phyloP scores from a whole-genome alignment of 75 land plant genomes.

The Pinus tabuliformis region DNA sequence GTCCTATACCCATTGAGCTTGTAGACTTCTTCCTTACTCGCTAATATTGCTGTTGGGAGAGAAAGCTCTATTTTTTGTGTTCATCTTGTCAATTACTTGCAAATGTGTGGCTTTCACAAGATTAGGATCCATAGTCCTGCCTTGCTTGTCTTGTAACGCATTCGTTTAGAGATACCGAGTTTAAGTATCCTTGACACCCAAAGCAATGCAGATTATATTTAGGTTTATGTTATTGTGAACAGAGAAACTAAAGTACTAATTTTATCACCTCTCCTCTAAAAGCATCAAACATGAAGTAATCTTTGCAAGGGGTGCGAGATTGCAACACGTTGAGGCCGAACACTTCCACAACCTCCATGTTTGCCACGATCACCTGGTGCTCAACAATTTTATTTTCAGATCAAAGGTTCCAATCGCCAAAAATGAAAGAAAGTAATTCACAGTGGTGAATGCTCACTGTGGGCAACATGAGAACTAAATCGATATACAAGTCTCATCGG shows the following conservation, averaged over 20 bases:
- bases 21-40: not conserved
- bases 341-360: slow-evolving; percentile 57
- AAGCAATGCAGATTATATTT: too few relatives aligned
- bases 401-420: too few relatives aligned
- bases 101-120: not conserved
- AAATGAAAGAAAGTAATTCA: not conserved
- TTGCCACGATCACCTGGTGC: slow-evolving; percentile 46
- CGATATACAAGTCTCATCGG: too few relatives aligned
- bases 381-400: too few relatives aligned
- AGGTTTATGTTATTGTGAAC: too few relatives aligned
- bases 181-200: not conserved
- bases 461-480: not conserved
- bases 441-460: not conserved
- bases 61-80: not conserved
- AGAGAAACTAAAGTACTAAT: too few relatives aligned
- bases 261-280: slow-evolving; percentile 45
- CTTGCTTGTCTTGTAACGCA: not conserved
- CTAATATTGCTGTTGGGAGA: not conserved
- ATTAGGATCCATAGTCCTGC: not conserved
- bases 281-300: slow-evolving; percentile 46
- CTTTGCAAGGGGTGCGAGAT: slow-evolving; percentile 53
- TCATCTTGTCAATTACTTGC: slow-evolving; percentile 1
- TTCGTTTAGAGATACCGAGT: not conserved
- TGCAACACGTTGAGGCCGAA: slow-evolving; percentile 51
- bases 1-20: not conserved